phyloP scores from a whole-genome alignment of 2,329 filamentous ascomycete species.

The Huntiella savannae region DNA sequence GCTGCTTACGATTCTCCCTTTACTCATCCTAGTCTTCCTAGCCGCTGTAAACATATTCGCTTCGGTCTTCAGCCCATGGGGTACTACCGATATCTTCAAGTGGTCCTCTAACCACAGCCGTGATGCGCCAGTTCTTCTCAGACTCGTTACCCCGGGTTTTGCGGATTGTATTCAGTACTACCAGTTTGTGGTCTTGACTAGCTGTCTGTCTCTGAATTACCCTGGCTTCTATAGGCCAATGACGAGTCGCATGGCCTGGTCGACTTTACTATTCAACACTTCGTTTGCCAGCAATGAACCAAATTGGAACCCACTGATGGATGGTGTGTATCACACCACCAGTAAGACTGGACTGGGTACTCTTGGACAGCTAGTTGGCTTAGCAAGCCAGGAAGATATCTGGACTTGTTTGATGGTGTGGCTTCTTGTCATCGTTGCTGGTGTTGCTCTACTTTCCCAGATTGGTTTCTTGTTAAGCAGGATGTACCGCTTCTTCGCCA shows the following conservation, averaged over 20 bases:
- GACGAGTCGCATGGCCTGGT: slow-evolving; percentile 76
- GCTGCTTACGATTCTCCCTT: slow-evolving; percentile 56
- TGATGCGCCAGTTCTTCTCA: slow-evolving; percentile 64
- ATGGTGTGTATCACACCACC: slow-evolving; percentile 74
- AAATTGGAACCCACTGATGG: slow-evolving; percentile 47
- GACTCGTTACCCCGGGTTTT: slow-evolving; percentile 87
- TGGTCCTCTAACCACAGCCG: slow-evolving; percentile 98
- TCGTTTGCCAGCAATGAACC: slow-evolving; percentile 57
- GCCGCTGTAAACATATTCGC: slow-evolving; percentile 69
- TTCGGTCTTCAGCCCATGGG: slow-evolving; percentile 84
- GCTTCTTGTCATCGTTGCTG: slow-evolving; percentile 57
- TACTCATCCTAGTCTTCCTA: slow-evolving; percentile 59
- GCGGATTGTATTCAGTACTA: slow-evolving; percentile 94
- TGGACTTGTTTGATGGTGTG: slow-evolving; percentile 93
- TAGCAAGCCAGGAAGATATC: slow-evolving; percentile 56
- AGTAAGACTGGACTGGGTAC: slow-evolving; percentile 62
- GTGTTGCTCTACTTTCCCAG: slow-evolving; percentile 51
- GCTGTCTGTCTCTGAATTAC: slow-evolving; percentile 71
- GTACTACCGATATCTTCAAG: slow-evolving; percentile 70
- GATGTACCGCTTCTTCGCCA: slow-evolving; percentile 51
- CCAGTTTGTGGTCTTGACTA: slow-evolving; percentile 76
- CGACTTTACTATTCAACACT: slow-evolving; percentile 77
- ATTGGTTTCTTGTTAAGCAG: slow-evolving; percentile 59
- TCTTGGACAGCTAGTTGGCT: slow-evolving; percentile 65
- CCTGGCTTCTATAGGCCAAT: slow-evolving; percentile 90